A percentile compares a stretch with the other conserved stretches of the same genome.
Evolutionary conservation across 352 stramenopile genomes (phyloP).

Genomic region (Phytophthora pluvialis): DNA sequence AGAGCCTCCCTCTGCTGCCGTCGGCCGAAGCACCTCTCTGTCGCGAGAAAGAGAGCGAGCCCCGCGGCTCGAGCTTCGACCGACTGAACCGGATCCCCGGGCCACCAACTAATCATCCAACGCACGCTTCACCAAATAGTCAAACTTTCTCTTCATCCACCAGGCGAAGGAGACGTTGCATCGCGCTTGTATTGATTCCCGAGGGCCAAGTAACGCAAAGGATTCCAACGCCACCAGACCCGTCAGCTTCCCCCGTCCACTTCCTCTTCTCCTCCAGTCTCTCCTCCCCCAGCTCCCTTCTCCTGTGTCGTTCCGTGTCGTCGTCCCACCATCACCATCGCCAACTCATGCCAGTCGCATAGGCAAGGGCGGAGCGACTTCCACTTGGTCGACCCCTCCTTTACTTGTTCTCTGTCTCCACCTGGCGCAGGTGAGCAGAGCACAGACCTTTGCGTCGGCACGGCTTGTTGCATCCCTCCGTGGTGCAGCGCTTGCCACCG

Average conservation of each 20-base stretch:
- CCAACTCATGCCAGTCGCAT: constrained; percentile 19
- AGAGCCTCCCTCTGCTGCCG: constrained; percentile 32
- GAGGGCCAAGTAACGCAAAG: constrained; percentile 21
- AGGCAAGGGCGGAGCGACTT: constrained; percentile 24
- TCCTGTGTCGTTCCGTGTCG: constrained; percentile 15
- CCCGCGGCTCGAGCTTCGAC: constrained; percentile 24
- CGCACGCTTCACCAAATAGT: constrained; percentile 33
- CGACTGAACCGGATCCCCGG: constrained; percentile 17
- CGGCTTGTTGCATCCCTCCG: constrained; percentile 73
- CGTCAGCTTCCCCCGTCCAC: constrained; percentile 30
- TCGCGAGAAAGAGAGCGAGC: constrained; percentile 20
- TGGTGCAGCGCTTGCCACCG: constrained; percentile 81
- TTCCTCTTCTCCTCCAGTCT: constrained; percentile 38
- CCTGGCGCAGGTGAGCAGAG: constrained; percentile 70
- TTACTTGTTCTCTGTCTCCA: constrained; percentile 30
- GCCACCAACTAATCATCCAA: constrained; percentile 34
- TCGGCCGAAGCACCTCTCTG: constrained; percentile 22
- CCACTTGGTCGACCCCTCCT: constrained; percentile 30
- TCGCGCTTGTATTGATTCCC: constrained; percentile 36
- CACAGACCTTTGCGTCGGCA: constrained; percentile 85
- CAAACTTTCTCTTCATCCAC: constrained; percentile 27
- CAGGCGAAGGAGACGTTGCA: constrained; percentile 24
- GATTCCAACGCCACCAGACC: constrained; percentile 33
- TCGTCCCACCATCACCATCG: constrained; percentile 34
- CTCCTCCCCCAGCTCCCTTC: constrained; percentile 15